Percentiles rank a stretch among this genome's conserved stretches.
phyloP scores from a whole-genome alignment of 2,329 filamentous ascomycete species.

The Pseudogymnoascus sp. region DNA sequence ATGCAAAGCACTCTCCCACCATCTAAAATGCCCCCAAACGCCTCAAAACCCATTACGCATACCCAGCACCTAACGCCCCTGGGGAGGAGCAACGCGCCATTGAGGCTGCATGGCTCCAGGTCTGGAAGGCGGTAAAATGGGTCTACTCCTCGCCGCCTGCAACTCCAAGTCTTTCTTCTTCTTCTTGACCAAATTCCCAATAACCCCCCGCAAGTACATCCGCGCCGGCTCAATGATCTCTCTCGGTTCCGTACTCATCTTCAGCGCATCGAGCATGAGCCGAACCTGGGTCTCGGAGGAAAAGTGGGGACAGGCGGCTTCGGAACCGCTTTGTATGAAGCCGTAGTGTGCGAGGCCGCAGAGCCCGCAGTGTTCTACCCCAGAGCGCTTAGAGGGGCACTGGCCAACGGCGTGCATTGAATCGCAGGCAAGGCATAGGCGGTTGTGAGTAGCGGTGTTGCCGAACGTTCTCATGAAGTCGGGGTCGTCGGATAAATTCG shows the following conservation, averaged over 20 bases:
- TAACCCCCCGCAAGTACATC: conserved; percentile 9
- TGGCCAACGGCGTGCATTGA: conserved; percentile 46
- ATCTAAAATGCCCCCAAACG: conserved; percentile 2
- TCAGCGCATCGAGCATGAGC: conserved; percentile 55
- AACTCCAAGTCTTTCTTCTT: conserved; percentile 6
- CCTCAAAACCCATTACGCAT: background rate
- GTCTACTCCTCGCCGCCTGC: background rate
- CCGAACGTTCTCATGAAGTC: background rate
- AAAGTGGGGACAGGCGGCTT: conserved; percentile 48
- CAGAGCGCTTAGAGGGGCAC: conserved; percentile 52
- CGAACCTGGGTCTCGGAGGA: conserved; percentile 54
- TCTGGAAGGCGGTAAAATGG: background rate
- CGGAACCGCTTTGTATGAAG: conserved; percentile 32
- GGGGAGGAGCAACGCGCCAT: background rate
- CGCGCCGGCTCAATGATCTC: conserved; percentile 37
- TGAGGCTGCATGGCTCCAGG: background rate
- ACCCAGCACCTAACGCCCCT: background rate
- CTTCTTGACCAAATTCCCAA: conserved; percentile 9
- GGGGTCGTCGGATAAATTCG: background rate
- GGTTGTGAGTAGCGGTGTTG: background rate
- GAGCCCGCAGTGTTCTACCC: conserved; percentile 53
- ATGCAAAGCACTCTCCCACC: background rate
- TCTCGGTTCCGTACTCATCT: conserved; percentile 46
- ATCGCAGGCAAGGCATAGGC: conserved; percentile 45
- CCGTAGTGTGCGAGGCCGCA: conserved; percentile 58